Evolutionary conservation across 805 yeast genomes (phyloP).

Genomic region (Kurtzmaniella cleridarum): DNA sequence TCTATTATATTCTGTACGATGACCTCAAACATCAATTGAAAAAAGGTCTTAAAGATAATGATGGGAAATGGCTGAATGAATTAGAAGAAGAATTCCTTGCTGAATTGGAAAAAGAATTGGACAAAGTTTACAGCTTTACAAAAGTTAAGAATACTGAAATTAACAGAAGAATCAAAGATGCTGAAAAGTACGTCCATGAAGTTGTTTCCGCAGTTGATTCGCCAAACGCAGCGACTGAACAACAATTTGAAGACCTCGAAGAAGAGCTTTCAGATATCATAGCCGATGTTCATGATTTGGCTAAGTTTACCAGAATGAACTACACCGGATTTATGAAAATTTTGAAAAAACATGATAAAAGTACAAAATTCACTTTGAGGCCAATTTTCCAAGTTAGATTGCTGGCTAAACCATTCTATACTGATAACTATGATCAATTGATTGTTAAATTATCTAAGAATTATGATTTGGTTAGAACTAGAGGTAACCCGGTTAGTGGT

Average conservation of each 20-base stretch:
- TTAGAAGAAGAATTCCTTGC: conserved; percentile 79
- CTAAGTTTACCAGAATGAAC: conserved; percentile 87
- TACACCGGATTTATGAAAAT: conserved; percentile 97
- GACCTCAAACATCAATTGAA: conserved; percentile 80
- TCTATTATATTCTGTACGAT: conserved; percentile 88
- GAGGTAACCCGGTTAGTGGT: conserved; percentile 93
- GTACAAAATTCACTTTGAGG: conserved; percentile 63
- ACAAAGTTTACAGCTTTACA: conserved; percentile 89
- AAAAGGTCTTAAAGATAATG: conserved; percentile 55
- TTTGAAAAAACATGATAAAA: conserved; percentile 93
- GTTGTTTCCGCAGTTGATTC: conserved; percentile 48
- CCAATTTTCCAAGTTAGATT: conserved; percentile 93
- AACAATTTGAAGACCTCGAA: conserved; percentile 40
- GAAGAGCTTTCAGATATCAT: conserved; percentile 62
- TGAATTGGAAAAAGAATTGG: conserved; percentile 74
- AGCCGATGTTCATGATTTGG: conserved; percentile 96
- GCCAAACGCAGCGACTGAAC: conserved; percentile 32
- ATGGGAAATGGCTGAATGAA: conserved; percentile 63
- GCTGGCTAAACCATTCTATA: conserved; percentile 91
- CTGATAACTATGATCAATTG: conserved; percentile 85
- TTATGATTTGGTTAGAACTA: conserved; percentile 89
- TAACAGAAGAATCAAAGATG: conserved; percentile 75
- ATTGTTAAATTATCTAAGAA: conserved; percentile 85
- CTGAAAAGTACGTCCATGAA: conserved; percentile 65
- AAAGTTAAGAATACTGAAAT: conserved; percentile 85